Conservation (phyloP, 352 stramenopile genomes). For the Globisporangium spiculum region DNA sequence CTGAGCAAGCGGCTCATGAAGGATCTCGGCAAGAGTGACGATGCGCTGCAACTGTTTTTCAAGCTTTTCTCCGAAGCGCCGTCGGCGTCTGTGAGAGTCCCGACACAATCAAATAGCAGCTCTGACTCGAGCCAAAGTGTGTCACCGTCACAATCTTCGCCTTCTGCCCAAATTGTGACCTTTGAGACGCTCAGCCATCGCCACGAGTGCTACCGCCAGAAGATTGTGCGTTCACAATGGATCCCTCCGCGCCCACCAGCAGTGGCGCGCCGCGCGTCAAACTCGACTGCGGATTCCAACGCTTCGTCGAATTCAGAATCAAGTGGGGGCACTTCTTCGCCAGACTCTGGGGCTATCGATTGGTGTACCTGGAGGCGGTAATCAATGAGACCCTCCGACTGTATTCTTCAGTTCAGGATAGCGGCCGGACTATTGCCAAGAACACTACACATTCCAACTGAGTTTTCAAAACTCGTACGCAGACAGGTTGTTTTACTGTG, state of each 20-base stretch:
- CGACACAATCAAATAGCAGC: background rate
- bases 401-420: background rate
- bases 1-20: constrained; percentile 29
- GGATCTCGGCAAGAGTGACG: constrained; percentile 51
- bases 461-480: no score
- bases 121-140: background rate
- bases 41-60: constrained; percentile 41
- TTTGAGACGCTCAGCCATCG: constrained; percentile 45
- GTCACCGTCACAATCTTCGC: background rate
- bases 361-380: background rate
- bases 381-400: background rate
- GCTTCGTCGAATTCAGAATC: background rate
- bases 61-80: constrained; percentile 18
- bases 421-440: no score
- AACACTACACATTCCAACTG: no score
- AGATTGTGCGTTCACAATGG: constrained; percentile 44
- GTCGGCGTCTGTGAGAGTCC: background rate
- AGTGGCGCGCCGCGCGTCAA: background rate
- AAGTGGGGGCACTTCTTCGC: background rate
- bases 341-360: no score
- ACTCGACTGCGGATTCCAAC: background rate
- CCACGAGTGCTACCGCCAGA: constrained; percentile 54
- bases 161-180: background rate
- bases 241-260: constrained; percentile 10
- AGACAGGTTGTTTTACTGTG: no score